Base-by-base conservation (phyloP, 495 filamentous ascomycete species). In the Pseudoneurospora amorphoporcata region DNA sequence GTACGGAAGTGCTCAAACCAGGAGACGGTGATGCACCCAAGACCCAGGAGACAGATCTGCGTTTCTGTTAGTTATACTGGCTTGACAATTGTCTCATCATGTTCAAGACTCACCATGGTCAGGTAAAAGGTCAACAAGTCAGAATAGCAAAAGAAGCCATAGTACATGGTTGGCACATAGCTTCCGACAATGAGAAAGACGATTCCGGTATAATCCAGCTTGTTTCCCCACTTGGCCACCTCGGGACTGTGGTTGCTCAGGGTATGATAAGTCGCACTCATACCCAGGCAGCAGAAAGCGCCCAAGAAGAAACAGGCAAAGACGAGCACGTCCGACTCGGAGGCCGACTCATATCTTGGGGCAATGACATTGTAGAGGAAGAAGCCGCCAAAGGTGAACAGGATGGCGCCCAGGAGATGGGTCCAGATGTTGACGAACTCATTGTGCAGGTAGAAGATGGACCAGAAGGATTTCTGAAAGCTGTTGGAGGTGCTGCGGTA, bases 361-460 rank as follows among this genome's bases (percentile, higher is more conserved):
- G 82, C 82, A 40, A 94, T 79, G 47, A 82, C 70, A 12, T 68
- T 58, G 73, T 81, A 77, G 35, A 83, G 74, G 69, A 73, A 79
- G 10, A 74, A 72, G 0, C 79, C 83, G 2, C 81, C 73, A 17
- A 83, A 73, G 23, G 85, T 73, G 72, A 88, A 87, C 23, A 78
- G 40, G 6, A 90, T 68, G 16, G 89, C 83, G 68, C 90, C 90
- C 29, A 95, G 75, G 7, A 97, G 87, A 81, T 98, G 95, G 3
- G 92, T 89, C 82, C 94, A 97, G 77, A 97, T 95, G 81, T 98
- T 98, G 73, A 98, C 91, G n/a, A 88, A 89, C 80, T 98, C 94
- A 82, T 97, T 98, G 83, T 98, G 84, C 71, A 84, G 73, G 75
- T 81, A 79, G 73, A 75, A 73, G 29, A 84, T 74, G 74, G 76